Evolutionary conservation across 352 stramenopile species (phyloP), one percentile per base, ranked within the genome.

Genomic region (Globisporangium alternatum): DNA sequence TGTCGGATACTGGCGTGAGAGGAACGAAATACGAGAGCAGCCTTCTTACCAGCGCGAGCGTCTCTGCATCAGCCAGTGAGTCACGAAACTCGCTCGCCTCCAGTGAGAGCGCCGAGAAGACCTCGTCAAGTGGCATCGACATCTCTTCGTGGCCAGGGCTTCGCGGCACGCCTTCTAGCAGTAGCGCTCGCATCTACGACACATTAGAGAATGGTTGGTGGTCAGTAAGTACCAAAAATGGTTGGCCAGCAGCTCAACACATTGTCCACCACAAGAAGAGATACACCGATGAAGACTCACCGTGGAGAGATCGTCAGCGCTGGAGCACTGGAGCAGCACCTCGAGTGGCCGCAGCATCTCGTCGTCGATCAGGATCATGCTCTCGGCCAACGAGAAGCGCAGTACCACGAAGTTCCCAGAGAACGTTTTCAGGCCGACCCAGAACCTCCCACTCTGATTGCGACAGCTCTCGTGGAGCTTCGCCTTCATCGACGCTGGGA

Each of bases 141-240:
- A 70, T 68, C 3, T 61, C 56, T 21, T 68, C 48, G 31, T 68
- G 56, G 0, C 63, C 63, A 9, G 47, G 30, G 5, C 37, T 48
- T 1, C 63, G 63, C 2, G 63, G 56, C 9, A 68, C 56, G 17
- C 25, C 41, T 3, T 75, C 62, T 2, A 77, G 31, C 33, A 88
- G 49, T 30, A 88, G 63, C 17, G 73, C 75, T 71, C 82, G 80
- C 68, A 91, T 86, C 82, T 91, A 56, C 9, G 25, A 22, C 25
- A 37, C 35, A 59, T n/a, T 48, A 10, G 19, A 48, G 22, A 10
- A 22, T 48, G 43, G 43, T 22, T 25, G 6, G 43, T 48, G 17
- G 6, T n/a, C 5, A n/a, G 9, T 30, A 15, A 28, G 56, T 8
- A 1, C 22, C 13, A 21, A 41, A 43, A 44, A 52, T 39, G 35